Conservation (phyloP, 495 filamentous ascomycete species). For the Bombardia bombarda region DNA sequence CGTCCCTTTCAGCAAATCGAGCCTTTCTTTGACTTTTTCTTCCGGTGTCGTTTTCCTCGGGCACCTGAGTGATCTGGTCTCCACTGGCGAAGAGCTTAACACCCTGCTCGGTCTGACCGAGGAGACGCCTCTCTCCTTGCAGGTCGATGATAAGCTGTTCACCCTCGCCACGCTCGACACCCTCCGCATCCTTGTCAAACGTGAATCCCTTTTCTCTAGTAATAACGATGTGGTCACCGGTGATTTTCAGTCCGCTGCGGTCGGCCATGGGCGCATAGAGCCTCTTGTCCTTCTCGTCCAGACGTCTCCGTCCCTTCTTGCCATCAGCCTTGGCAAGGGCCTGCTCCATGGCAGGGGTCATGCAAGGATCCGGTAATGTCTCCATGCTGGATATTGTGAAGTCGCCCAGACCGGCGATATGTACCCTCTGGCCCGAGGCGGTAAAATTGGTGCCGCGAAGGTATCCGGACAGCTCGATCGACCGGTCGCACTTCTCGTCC, state of each 20-base stretch:
- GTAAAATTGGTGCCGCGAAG: slow-evolving; percentile 94
- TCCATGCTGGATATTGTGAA: slow-evolving; percentile 79
- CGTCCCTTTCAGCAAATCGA: slow-evolving; percentile 51
- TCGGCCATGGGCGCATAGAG: slow-evolving; percentile 97
- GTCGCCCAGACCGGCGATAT: slow-evolving; percentile 93
- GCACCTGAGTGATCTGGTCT: slow-evolving; percentile 53
- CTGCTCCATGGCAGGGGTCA: slow-evolving; percentile 85
- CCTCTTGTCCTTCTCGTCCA: slow-evolving; percentile 93
- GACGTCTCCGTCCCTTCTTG: slow-evolving; percentile 61
- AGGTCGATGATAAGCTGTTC: slow-evolving; percentile 88
- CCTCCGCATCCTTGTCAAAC: slow-evolving; percentile 65
- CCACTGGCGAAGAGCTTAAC: slow-evolving; percentile 78
- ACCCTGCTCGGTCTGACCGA: slow-evolving; percentile 75
- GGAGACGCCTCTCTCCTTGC: slow-evolving; percentile 70
- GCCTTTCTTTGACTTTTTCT: slow-evolving; percentile 62
- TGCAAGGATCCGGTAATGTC: slow-evolving; percentile 85
- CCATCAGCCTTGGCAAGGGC: slow-evolving; percentile 72
- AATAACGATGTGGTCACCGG: slow-evolving; percentile 51
- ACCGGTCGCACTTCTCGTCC: slow-evolving; percentile 80
- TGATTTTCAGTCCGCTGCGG: slow-evolving; percentile 75
- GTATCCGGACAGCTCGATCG: slow-evolving; percentile 87
- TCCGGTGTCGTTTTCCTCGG: slow-evolving; percentile 57
- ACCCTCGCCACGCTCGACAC: slow-evolving; percentile 72
- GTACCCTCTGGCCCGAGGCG: slow-evolving; percentile 75
- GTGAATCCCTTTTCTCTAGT: slow-evolving; percentile 54